Evolutionary conservation across 352 stramenopile genomes (phyloP).

Genomic region (Globisporangium parvum): DNA sequence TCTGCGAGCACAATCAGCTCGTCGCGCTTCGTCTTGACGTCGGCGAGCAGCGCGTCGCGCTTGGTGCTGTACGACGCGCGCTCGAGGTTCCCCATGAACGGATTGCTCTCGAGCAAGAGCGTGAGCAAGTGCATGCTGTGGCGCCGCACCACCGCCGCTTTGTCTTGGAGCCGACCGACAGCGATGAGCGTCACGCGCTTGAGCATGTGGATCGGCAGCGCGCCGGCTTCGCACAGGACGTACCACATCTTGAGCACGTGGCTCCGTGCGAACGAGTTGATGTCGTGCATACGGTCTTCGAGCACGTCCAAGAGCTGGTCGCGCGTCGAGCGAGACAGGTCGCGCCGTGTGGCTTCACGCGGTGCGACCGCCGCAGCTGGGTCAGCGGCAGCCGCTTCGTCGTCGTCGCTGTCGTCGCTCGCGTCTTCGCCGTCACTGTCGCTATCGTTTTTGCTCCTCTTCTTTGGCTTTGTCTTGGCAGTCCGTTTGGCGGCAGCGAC

Average conservation of each 20-base stretch:
- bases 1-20: constrained; percentile 82
- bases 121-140: constrained; percentile 86
- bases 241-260: constrained; percentile 90
- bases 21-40: constrained; percentile 53
- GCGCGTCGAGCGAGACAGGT: constrained; percentile 56
- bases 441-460: constrained; percentile 6
- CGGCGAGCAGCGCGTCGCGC: constrained; percentile 58
- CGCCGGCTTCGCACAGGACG: constrained; percentile 74
- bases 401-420: constrained; percentile 12
- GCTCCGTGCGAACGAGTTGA: constrained; percentile 90
- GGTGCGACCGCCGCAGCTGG: neutral
- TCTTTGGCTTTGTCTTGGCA: constrained; percentile 5
- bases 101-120: constrained; percentile 91
- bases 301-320: constrained; percentile 86
- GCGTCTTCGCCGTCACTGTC: constrained; percentile 13
- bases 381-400: constrained; percentile 19
- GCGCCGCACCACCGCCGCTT: constrained; percentile 90
- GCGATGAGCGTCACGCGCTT: constrained; percentile 75
- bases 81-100: constrained; percentile 90
- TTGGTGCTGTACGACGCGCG: constrained; percentile 77
- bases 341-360: constrained; percentile 15
- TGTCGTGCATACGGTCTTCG: constrained; percentile 85
- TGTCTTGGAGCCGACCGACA: constrained; percentile 89
- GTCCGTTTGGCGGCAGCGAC: neutral
- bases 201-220: constrained; percentile 85